Evolutionary conservation across 306 rosid genomes (phyloP).

Genomic region (Inga laurina): DNA sequence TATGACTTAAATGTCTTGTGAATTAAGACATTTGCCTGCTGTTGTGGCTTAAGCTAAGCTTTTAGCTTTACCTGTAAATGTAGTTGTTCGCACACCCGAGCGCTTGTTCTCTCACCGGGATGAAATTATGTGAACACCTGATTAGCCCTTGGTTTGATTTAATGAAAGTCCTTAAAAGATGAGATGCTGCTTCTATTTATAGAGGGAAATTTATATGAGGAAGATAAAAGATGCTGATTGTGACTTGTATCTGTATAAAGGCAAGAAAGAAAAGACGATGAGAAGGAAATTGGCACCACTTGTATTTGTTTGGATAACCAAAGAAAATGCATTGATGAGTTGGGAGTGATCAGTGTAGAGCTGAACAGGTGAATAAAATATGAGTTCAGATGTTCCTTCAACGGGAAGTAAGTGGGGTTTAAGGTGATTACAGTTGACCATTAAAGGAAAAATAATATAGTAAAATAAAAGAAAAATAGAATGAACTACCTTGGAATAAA

Average conservation of each 20-base stretch:
- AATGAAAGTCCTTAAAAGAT: not conserved
- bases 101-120: not conserved
- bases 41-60: constrained; percentile 10
- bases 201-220: not conserved
- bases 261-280: not conserved
- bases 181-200: not conserved
- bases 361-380: not conserved
- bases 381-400: not conserved
- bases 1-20: constrained; percentile 36
- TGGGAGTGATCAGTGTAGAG: not conserved
- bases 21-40: constrained; percentile 29
- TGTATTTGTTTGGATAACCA: not conserved
- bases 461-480: not conserved
- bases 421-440: not conserved
- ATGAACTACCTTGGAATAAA: not conserved
- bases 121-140: not conserved
- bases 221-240: not conserved
- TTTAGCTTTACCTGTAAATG: constrained; percentile 18
- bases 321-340: not conserved
- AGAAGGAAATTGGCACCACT: not conserved
- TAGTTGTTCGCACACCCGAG: not conserved
- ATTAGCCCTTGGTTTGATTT: not conserved
- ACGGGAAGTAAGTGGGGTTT: not conserved
- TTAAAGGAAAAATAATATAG: not conserved
- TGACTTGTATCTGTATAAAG: not conserved